phyloP scores from a whole-genome alignment of 352 stramenopile species.

The Pythium aquatile region DNA sequence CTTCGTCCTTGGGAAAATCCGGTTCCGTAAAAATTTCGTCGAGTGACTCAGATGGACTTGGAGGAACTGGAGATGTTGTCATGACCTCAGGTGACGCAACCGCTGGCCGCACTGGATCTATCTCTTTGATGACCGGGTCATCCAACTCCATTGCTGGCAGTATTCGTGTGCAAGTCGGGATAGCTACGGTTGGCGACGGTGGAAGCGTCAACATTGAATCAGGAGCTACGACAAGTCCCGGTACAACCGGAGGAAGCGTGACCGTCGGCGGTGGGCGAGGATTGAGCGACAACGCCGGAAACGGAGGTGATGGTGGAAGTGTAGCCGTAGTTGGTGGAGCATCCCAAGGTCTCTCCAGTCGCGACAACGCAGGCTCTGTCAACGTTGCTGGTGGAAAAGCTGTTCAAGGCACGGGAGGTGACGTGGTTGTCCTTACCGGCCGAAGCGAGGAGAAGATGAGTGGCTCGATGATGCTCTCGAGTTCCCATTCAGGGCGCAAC shows the following conservation, averaged over 20 bases:
- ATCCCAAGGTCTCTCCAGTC: constrained; percentile 47
- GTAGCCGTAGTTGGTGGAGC: constrained; percentile 49
- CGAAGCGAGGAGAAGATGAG: constrained; percentile 49
- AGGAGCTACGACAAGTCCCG: constrained; percentile 46
- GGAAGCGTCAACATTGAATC: constrained; percentile 48
- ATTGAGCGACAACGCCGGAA: constrained; percentile 63
- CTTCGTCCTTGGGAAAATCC: constrained; percentile 45
- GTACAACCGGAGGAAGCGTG: constrained; percentile 51
- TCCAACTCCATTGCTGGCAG: constrained; percentile 39
- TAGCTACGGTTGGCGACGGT: constrained; percentile 46
- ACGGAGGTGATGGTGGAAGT: constrained; percentile 65
- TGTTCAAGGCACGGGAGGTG: constrained; percentile 48
- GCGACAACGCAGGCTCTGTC: constrained; percentile 57
- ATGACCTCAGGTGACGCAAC: constrained; percentile 41
- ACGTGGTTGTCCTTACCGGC: constrained; percentile 48
- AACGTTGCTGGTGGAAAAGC: constrained; percentile 47
- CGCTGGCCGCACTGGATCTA: constrained; percentile 35
- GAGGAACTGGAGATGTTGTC: constrained; percentile 39
- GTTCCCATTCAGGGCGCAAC: not conserved
- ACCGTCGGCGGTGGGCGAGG: constrained; percentile 47
- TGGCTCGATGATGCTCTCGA: constrained; percentile 35
- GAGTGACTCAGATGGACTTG: constrained; percentile 35
- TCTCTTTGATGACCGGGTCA: constrained; percentile 46
- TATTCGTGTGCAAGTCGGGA: constrained; percentile 40
- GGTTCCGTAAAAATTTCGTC: constrained; percentile 42